Evolutionary conservation across 1,284 basidiomycete species (phyloP), one percentile per base, ranked within the genome.

Genomic region (Cryptococcus wingfieldii): DNA sequence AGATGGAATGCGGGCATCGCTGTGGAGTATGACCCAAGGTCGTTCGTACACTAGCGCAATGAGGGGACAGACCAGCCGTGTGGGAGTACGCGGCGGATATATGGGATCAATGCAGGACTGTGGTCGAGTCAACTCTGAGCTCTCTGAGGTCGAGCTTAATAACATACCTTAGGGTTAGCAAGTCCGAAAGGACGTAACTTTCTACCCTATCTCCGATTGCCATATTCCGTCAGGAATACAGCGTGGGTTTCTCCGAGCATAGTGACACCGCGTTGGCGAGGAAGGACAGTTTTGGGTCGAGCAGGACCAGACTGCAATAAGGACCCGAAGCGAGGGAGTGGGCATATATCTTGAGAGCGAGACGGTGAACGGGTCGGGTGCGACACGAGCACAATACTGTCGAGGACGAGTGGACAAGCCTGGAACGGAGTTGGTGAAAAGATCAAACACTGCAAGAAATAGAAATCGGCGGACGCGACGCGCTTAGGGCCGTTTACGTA

Each of bases 391-490:
- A 34, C 31, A 34, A 34, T 10, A 34, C 31, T 34, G 31, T 34
- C 31, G 6, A 34, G 31, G 10, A 34, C 31, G 18, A 13, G 50
- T 18, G 44, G 46, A 14, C 23, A 25, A 23, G 18, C 34, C 34
- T 7, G 37, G 38, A 50, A 34, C 23, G 38, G 19, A 39, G 34
- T 13, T 9, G 23, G 52, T 53, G 19, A 63, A 65, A 52, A 53
- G 55, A 64, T 62, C 53, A 61, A 59, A 44, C 59, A n/a, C n/a
- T n/a, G n/a, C n/a, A 61, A 62, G 59, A 62, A 25, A 28, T 12
- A 46, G 23, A 25, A 46, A 27, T n/a, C 61, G 61, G 14, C 65
- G 65, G 65, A 57, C 28, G 56, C 47, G 39, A 16, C 19, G 16
- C 14, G 39, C 8, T 16, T 9, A 2, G 23, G 23, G 3, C 23